Evolutionary conservation across 176 grass and related monocot genomes (phyloP), one percentile per base, ranked within the genome.

Genomic region (Ampelocalamus luodianensis): DNA sequence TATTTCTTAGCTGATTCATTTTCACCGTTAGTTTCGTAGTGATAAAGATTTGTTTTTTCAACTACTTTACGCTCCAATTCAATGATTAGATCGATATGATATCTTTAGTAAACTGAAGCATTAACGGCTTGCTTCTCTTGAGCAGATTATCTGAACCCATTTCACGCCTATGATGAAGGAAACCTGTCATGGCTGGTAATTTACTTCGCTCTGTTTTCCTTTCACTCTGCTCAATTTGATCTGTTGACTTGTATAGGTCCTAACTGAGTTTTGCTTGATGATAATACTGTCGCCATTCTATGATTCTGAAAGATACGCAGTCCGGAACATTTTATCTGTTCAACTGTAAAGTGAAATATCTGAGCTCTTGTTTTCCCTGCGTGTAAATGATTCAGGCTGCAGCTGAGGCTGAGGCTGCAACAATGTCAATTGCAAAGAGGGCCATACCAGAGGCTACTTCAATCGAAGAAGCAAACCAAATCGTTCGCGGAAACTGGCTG

Each of bases 131-230:
- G 34, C 75, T 82, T 77, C 20, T 77, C 15, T 46, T 87, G 32
- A 22, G 51, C 90, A 94, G 94, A 97, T 89, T 97, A 97, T 77
- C 74, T 97, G 53, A 94, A 68, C 81, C 92, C 92, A 69, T 97
- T 94, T 72, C 92, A 97, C 49, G 90, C 94, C 10, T 94, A 97
- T 42, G 94, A 97, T 72, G 94, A 97, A 74, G 94, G 92, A 32
- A 97, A 97, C 69, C 85, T 94, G 68, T 97, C 94, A n/a, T 97
- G 92, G 94, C 86, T 97, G 94, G 94, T 97, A 94, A 79, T 55
- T 40, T 67, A 45, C 36, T 58, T n/a, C 29, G 27, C 29, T 5
- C 29, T 29, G 29, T 29, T 29, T 29, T 29, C 29, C 29, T 29
- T 29, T 29, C 29, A 29, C 29, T 29, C 29, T 29, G 29, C 29